Evolutionary conservation across 345 rosid species (phyloP), one percentile per base, ranked within the genome.

Genomic region (Eucalyptus viminalis): DNA sequence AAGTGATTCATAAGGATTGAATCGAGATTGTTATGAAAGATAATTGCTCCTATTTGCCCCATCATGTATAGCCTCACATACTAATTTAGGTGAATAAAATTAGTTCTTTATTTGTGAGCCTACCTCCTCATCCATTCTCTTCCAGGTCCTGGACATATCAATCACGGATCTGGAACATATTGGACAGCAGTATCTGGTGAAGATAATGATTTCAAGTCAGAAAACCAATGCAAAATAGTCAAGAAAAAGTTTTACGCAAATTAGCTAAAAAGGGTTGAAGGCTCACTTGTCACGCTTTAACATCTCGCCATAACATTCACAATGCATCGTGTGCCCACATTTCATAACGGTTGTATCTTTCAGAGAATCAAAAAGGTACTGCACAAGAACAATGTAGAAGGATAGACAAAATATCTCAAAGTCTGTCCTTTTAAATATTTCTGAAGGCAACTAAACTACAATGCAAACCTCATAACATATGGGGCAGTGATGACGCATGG

Each of bases 241-340:
- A 25, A 45, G 62, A 53, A 31, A 47, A 10, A 0, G 2, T 50
- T 67, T 34, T 27, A 44, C 14, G 60, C 25, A 45, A 45, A 31
- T 58, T 31, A 34, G 62, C 29, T 6, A 9, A 31, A 53, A 53
- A 31, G 29, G 31, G 56, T 14, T 45, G n/a, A 65, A 29, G 40
- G 67, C 95, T 96, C 92, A 98, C 99, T 97, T 95, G 92, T 94
- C 95, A 34, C 87, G 98, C 88, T 93, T 94, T 89, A 95, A 88
- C 99, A 98, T 98, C 95, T 97, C 99, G 5, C 50, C n/a, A 90
- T 89, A 95, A 91, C 99, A 98, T 90, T 98, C 98, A 34, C 44
- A 40, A 80, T 98, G 99, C 98, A 98, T 98, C 4, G 99, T 98
- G 95, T 98, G 99, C 88, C 99, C 99, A 21, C 99, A 98, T 94